Evolutionary conservation across 2,329 filamentous ascomycete species (phyloP), one percentile per base, ranked within the genome.

Genomic region (Nemania sp.): DNA sequence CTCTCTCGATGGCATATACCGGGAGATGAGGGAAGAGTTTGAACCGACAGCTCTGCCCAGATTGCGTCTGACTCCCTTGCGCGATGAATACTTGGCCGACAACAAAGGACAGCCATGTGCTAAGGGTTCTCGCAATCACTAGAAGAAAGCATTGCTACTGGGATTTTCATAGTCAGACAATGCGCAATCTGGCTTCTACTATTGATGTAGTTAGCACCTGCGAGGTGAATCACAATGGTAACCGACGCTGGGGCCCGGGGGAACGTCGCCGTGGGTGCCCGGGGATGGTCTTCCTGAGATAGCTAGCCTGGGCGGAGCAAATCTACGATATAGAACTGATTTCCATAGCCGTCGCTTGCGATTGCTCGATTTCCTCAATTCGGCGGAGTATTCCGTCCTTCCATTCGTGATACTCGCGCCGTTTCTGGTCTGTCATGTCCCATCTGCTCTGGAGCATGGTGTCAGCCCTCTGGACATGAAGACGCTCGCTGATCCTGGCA

Each of bases 391-490:
- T 82, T 1, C 73, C 76, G 4, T 80, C 78, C 73, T 88, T 88
- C 91, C 90, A 95, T 17, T 72, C 73, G 46, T 73, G 77, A 71
- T 87, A 92, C 11, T 88, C 85, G 42, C 78, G 78, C 67, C 81
- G 80, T 66, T 85, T 86, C 62, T 81, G 78, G 50, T 88, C 85
- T 64, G 87, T 88, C 67, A 93, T 74, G 69, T 87, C 89, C 68
- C 90, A 87, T 48, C 83, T 82, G 65, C 88, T 87, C 73, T 92
- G 89, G 67, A 93, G 85, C 90, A 92, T 92, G 2, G 87, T 90
- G 64, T 87, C 84, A 9, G 81, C 77, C 58, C 81, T 73, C 74
- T 86, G 75, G 29, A 80, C 71, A 58, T 80, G 77, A 39, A 76
- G 70, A 60, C 74, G 78, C 62, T 70, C 74, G 10, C 67, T 66